Evolutionary conservation across 257 asterid genomes (phyloP).

Genomic region (Solanum dulcamara): DNA sequence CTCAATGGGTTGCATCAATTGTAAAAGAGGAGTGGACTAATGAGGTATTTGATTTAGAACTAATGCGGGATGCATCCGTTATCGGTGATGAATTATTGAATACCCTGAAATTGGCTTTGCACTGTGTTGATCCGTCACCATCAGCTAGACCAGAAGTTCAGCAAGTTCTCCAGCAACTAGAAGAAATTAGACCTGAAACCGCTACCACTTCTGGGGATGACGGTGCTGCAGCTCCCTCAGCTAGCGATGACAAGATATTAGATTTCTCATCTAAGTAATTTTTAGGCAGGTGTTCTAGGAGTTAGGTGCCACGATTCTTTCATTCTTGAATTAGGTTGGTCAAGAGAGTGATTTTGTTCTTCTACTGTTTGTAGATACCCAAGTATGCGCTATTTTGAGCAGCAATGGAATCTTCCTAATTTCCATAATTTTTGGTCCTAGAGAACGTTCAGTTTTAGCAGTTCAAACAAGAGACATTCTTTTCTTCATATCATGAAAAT

Average conservation of each 20-base stretch:
- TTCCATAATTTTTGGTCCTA: neutral
- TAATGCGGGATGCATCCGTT: constrained; percentile 78
- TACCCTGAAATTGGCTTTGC: constrained; percentile 74
- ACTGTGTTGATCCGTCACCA: constrained; percentile 82
- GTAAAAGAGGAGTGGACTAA: constrained; percentile 99
- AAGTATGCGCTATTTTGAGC: neutral
- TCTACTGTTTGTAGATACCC: neutral
- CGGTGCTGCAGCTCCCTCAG: constrained; percentile 21
- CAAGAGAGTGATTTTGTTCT: neutral
- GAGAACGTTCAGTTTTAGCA: neutral
- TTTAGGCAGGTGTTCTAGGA: neutral
- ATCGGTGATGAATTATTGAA: constrained; percentile 87
- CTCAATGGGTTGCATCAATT: constrained; percentile 92
- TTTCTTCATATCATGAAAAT: neutral
- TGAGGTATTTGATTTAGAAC: constrained; percentile 81
- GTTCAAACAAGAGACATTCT: too few relatives aligned
- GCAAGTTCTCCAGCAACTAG: constrained; percentile 67
- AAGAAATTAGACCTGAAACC: constrained; percentile 70
- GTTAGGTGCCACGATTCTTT: constrained; percentile 42
- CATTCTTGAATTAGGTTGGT: constrained; percentile 35
- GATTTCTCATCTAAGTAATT: neutral
- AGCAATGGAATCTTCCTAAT: neutral
- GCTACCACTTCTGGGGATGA: constrained; percentile 55
- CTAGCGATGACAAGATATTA: constrained; percentile 19
- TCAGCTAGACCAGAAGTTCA: constrained; percentile 77